These are phyloP conservation scores for Blastocystis hominis DNA, from an alignment of 352 stramenopile genomes.

Conservation along the genomic window DNA sequence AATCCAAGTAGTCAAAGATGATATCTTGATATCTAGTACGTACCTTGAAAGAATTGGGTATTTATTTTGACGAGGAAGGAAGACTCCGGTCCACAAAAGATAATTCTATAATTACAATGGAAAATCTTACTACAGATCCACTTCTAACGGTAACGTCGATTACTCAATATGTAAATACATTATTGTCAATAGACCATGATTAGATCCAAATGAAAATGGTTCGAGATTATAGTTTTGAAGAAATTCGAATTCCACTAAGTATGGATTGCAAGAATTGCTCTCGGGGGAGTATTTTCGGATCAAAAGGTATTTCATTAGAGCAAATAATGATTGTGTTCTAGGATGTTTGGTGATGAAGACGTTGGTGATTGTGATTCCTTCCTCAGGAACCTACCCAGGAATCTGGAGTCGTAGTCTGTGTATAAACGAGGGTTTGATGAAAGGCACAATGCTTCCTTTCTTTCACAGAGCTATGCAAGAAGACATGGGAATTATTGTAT, in stretches of 20 bases:
- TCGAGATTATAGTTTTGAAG: slow-evolving; percentile 29
- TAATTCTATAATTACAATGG: background rate
- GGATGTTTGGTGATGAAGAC: slow-evolving; percentile 61
- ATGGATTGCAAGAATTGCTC: background rate
- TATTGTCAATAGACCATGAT: background rate
- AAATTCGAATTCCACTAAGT: slow-evolving; percentile 10
- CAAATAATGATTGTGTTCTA: background rate
- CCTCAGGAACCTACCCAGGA: slow-evolving; percentile 70
- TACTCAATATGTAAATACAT: slow-evolving; percentile 37
- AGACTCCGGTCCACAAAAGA: background rate
- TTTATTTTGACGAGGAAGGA: slow-evolving; percentile 25
- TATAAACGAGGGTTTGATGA: slow-evolving; percentile 72
- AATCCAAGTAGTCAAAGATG: background rate
- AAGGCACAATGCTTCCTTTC: slow-evolving; percentile 75
- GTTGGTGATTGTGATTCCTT: slow-evolving; percentile 73
- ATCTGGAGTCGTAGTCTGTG: slow-evolving; percentile 74
- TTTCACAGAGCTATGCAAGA: slow-evolving; percentile 75
- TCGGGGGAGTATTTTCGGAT: slow-evolving; percentile 25
- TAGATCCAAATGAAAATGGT: slow-evolving; percentile 52
- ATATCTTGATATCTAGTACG: background rate
- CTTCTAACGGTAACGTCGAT: background rate
- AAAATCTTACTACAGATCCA: slow-evolving; percentile 20
- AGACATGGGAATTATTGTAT: slow-evolving; percentile 74
- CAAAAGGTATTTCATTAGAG: background rate
- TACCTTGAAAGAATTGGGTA: background rate